These are phyloP conservation scores for Avena insularis DNA, from an alignment of 176 grass and related monocot species.

Conservation along the genomic window DNA sequence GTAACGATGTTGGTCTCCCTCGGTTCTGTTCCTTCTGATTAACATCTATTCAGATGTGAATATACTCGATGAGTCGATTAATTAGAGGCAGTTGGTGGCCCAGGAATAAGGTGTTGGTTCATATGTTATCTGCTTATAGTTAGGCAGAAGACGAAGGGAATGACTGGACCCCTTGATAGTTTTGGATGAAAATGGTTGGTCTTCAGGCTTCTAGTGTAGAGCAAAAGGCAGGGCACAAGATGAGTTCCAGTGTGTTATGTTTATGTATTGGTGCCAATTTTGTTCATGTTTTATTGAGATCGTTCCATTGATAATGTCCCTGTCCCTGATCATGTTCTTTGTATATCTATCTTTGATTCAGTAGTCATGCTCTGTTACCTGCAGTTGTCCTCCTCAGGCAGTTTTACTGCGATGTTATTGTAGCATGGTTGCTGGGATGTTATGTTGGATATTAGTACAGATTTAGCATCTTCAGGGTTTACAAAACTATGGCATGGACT, in stretches of 20 bases:
- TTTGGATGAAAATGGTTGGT: conserved; percentile 39
- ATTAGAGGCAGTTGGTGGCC: conserved; percentile 36
- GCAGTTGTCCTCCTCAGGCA: background rate
- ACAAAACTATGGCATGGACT: background rate
- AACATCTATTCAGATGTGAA: conserved; percentile 56
- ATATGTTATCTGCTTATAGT: conserved; percentile 37
- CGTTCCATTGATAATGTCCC: background rate
- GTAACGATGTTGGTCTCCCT: conserved; percentile 46
- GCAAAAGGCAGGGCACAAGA: conserved; percentile 24
- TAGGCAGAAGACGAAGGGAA: conserved; percentile 44
- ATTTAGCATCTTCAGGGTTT: background rate
- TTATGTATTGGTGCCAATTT: conserved; percentile 42
- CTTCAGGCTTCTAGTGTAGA: conserved; percentile 38
- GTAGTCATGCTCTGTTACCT: background rate
- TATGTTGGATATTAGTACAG: background rate
- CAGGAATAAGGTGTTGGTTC: conserved; percentile 46
- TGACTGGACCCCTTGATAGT: conserved; percentile 34
- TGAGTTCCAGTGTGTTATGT: conserved; percentile 39
- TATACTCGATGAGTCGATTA: conserved; percentile 53
- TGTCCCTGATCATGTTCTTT: conserved; percentile 1
- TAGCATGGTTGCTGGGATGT: conserved; percentile 3
- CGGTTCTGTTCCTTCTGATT: conserved; percentile 48
- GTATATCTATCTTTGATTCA: background rate
- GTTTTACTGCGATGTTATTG: background rate
- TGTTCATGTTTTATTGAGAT: conserved; percentile 20